phyloP scores from a whole-genome alignment of 352 stramenopile species.

The Phytopythium aichiense region DNA sequence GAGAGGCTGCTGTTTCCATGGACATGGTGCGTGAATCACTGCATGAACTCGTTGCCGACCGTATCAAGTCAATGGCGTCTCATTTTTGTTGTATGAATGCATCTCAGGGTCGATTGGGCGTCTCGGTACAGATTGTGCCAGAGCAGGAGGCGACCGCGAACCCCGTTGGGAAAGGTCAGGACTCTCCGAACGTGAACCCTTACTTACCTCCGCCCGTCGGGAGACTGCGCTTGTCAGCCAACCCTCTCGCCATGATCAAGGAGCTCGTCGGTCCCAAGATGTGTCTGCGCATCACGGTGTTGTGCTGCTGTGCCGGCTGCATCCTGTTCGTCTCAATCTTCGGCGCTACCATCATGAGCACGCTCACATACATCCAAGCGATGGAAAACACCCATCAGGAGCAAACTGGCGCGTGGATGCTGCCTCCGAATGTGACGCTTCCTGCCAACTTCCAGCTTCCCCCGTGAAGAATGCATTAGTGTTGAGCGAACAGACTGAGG shows the following conservation, averaged over 20 bases:
- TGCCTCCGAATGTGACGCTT: conserved; percentile 2
- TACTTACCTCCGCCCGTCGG: conserved; percentile 87
- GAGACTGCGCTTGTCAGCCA: conserved; percentile 74
- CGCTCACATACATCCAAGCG: conserved; percentile 58
- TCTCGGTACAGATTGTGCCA: conserved; percentile 81
- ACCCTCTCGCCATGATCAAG: conserved; percentile 79
- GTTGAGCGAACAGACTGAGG: conserved; percentile 74
- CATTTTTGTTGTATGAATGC: neutral
- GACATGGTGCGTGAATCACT: conserved; percentile 35
- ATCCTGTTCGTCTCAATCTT: conserved; percentile 62
- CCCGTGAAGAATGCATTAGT: conserved; percentile 17
- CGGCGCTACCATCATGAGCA: conserved; percentile 75
- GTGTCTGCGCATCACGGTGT: conserved; percentile 42
- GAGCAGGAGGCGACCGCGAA: conserved; percentile 72
- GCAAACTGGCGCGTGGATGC: conserved; percentile 3
- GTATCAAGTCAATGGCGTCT: conserved; percentile 1
- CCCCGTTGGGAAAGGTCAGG: conserved; percentile 74
- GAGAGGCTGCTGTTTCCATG: conserved; percentile 55
- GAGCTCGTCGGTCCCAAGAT: conserved; percentile 64
- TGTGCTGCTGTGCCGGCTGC: conserved; percentile 57
- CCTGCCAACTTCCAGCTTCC: conserved; percentile 2
- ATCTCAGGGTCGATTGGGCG: conserved; percentile 40
- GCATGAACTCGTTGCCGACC: neutral
- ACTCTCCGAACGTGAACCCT: conserved; percentile 88
- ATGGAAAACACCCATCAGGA: conserved; percentile 4